Evolutionary conservation across 2,329 filamentous ascomycete species (phyloP).

Genomic region (Fusarium buharicum): DNA sequence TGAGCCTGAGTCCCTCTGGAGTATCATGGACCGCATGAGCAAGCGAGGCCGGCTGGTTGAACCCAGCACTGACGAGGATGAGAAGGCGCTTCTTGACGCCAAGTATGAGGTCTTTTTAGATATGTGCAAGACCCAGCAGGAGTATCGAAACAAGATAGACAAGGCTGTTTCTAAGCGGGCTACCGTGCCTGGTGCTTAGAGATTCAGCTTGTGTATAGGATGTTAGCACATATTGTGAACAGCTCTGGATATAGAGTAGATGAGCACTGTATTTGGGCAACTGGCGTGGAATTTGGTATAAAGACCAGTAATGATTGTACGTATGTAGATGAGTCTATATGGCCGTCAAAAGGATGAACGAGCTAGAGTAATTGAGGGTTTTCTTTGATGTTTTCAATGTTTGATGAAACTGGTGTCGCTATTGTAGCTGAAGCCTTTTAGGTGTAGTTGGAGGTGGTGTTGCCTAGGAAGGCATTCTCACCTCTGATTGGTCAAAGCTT

Average conservation of each 20-base stretch:
- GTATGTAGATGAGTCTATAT: constrained; percentile 12
- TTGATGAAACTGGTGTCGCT: background rate
- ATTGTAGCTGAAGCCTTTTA: constrained; percentile 8
- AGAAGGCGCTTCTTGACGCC: constrained; percentile 82
- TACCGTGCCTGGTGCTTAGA: constrained; percentile 45
- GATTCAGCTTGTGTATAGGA: constrained; percentile 1
- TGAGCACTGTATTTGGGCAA: constrained; percentile 18
- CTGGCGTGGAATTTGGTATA: constrained; percentile 23
- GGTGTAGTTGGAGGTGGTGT: constrained; percentile 20
- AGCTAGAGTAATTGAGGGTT: constrained; percentile 22
- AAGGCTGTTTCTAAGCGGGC: constrained; percentile 59
- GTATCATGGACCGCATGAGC: constrained; percentile 97
- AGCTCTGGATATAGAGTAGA: constrained; percentile 13
- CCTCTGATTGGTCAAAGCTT: constrained; percentile 51
- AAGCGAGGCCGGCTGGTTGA: constrained; percentile 88
- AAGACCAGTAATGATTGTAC: constrained; percentile 24
- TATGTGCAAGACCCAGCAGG: constrained; percentile 86
- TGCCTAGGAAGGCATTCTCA: constrained; percentile 25
- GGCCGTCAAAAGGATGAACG: constrained; percentile 16
- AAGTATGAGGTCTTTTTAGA: constrained; percentile 98
- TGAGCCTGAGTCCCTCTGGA: constrained; percentile 88
- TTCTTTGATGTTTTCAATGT: constrained; percentile 3
- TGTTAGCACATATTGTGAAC: background rate
- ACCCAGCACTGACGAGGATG: constrained; percentile 74
- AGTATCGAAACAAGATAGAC: constrained; percentile 83